Conservation (phyloP, 331 rosid species). For the Stylosanthes scabra region DNA sequence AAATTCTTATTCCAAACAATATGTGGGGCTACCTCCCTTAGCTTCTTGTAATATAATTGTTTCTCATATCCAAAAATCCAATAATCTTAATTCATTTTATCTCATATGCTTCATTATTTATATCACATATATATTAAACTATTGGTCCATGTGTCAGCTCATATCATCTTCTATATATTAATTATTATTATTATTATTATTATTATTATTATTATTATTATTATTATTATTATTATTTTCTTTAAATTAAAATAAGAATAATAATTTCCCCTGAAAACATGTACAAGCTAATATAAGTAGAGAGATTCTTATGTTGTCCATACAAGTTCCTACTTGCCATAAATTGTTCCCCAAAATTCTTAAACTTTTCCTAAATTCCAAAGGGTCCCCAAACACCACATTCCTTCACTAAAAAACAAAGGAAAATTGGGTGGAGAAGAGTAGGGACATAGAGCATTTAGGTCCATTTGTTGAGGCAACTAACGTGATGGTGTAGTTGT, state of each 20-base stretch:
- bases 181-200: too few relatives aligned
- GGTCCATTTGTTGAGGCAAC: conserved; percentile 73
- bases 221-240: too few relatives aligned
- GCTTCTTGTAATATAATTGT: conserved; percentile 25
- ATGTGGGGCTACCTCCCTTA: conserved; percentile 2
- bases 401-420: conserved; percentile 50
- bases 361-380: conserved; percentile 39
- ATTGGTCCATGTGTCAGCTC: conserved; percentile 36
- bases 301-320: conserved; percentile 16
- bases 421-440: conserved; percentile 59
- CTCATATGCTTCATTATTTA: conserved; percentile 5
- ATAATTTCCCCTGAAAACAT: background rate
- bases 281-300: too few relatives aligned
- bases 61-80: conserved; percentile 14
- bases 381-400: conserved; percentile 40
- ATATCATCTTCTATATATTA: background rate
- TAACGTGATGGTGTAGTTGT: conserved; percentile 81
- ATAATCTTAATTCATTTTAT: conserved; percentile 23
- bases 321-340: conserved; percentile 34
- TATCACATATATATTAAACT: background rate
- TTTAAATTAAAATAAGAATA: too few relatives aligned
- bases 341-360: conserved; percentile 4
- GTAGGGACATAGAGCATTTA: conserved; percentile 30
- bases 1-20: conserved; percentile 39
- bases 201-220: too few relatives aligned